These are phyloP conservation scores for Apodospora peruviana DNA, from an alignment of 495 filamentous ascomycete genomes.

Conservation along the genomic window DNA sequence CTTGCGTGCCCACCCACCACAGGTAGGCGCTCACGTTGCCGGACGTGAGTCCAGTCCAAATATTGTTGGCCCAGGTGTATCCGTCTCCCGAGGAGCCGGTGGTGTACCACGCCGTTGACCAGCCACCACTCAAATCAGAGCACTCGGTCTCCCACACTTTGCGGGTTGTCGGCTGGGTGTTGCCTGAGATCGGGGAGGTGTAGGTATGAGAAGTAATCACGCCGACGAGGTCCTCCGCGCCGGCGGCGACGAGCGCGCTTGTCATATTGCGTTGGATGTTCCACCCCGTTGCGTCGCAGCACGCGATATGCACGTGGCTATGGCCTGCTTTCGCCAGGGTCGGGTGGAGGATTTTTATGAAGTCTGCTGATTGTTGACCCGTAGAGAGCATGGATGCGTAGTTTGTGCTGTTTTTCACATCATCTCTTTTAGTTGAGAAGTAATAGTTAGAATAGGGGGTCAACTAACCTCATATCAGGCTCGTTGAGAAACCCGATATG, in stretches of 20 bases:
- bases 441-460: no score
- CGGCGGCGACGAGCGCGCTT: slow-evolving; percentile 33
- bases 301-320: slow-evolving; percentile 32
- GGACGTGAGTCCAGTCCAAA: slow-evolving; percentile 37
- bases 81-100: slow-evolving; percentile 44
- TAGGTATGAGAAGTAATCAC: slow-evolving; percentile 48
- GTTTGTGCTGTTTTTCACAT: slow-evolving; percentile 13
- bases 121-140: slow-evolving; percentile 11
- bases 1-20: slow-evolving; percentile 45
- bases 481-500: slow-evolving; percentile 55
- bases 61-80: slow-evolving; percentile 50
- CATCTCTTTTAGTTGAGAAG: no score
- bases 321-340: slow-evolving; percentile 34
- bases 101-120: slow-evolving; percentile 41
- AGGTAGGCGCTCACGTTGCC: slow-evolving; percentile 44
- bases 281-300: slow-evolving; percentile 51
- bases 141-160: slow-evolving; percentile 49
- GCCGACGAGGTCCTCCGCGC: slow-evolving; percentile 33
- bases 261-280: slow-evolving; percentile 32
- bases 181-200: slow-evolving; percentile 28
- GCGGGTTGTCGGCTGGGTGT: slow-evolving; percentile 32
- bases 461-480: slow-evolving; percentile 39
- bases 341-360: slow-evolving; percentile 40
- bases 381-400: slow-evolving; percentile 44
- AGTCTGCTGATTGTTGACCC: slow-evolving; percentile 42